Base-by-base conservation (phyloP, 2,329 filamentous ascomycete species). In the Colletotrichum scovillei region DNA sequence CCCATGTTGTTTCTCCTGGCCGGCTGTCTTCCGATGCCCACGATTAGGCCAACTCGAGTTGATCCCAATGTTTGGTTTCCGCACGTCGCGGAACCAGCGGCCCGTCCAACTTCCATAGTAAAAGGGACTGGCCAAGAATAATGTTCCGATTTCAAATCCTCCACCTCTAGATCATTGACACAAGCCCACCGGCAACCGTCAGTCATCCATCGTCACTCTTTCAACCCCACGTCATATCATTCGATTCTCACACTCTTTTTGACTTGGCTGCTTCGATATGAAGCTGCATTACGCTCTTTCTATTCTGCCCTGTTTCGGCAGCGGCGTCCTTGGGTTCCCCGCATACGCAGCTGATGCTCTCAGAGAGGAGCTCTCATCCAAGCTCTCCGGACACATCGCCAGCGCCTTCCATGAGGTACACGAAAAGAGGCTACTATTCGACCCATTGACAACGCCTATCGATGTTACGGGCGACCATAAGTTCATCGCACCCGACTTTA, bases 401-500 rank as follows among this genome's bases (percentile, higher is more conserved):
- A 35, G 70, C n/a, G 60, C 58, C 12, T 30, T 77, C 2, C 67
- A 64, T 16, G 56, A 76, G 35, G 24, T 66, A n/a, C 73, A 73
- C 22, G 24, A 72, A 52, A 78, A 77, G 70, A 63, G 76, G 22
- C 56, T 74, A 1, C 42, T 77, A 1, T 75, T 76, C 53, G 75
- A 77, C 35, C 74, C 75, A 1, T 24, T 74, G 63, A 73, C 69
- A 5, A 57, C 59, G 0, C 77, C 77, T 3, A 76, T 78, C 46
- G 69, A 78, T 32, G 72, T 74, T 3, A 38, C 19, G 24, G 73
- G 77, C 35, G 42, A 71, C 8, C 77, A 80, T 63, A 59, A 77
- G 53, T 80, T 80, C n/a, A 62, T 62, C 5, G 67, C 79, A 0
- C 79, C 79, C 0, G 72, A 80, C 46, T 78, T 76, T 28, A 64